Percentiles rank a stretch among this genome's conserved stretches.
Evolutionary conservation across 352 stramenopile species (phyloP).

Genomic region (Phytophthora tentaculata): DNA sequence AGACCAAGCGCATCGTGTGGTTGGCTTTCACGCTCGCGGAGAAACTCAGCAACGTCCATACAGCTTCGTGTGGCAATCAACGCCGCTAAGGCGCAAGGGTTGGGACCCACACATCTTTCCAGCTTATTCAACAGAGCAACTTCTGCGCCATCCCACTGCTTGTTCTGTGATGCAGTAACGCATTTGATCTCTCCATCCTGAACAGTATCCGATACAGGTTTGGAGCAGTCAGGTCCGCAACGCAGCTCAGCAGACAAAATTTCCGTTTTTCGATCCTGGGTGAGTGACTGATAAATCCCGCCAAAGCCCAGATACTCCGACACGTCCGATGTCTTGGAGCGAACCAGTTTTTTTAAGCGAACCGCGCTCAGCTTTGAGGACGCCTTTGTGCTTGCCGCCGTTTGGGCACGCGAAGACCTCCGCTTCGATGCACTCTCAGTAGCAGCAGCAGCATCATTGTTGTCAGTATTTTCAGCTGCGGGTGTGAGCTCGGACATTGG

Average conservation of each 20-base stretch:
- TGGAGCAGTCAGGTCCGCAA: constrained; percentile 40
- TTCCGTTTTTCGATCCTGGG: constrained; percentile 28
- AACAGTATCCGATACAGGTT: constrained; percentile 6
- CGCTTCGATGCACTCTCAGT: constrained; percentile 27
- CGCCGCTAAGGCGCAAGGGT: constrained; percentile 49
- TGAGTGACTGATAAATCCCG: constrained; percentile 51
- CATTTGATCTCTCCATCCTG: constrained; percentile 1
- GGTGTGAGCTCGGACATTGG: constrained; percentile 14
- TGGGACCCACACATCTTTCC: constrained; percentile 39
- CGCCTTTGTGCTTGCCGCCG: constrained; percentile 62
- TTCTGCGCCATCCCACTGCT: constrained; percentile 50
- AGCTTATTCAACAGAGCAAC: constrained; percentile 51
- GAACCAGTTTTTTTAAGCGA: constrained; percentile 44
- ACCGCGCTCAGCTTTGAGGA: constrained; percentile 42
- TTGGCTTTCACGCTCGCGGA: constrained; percentile 16
- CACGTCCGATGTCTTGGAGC: constrained; percentile 44
- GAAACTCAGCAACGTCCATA: constrained; percentile 37
- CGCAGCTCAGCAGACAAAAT: constrained; percentile 32
- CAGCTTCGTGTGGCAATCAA: constrained; percentile 57
- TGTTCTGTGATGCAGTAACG: not conserved
- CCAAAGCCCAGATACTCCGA: constrained; percentile 72
- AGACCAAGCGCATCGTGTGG: constrained; percentile 18
- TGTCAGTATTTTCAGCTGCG: constrained; percentile 1
- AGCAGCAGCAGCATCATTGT: not conserved
- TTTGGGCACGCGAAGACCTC: constrained; percentile 54